These are phyloP conservation scores for Chaetomium sp. DNA, from an alignment of 2,329 filamentous ascomycete species.

Conservation along the genomic window DNA sequence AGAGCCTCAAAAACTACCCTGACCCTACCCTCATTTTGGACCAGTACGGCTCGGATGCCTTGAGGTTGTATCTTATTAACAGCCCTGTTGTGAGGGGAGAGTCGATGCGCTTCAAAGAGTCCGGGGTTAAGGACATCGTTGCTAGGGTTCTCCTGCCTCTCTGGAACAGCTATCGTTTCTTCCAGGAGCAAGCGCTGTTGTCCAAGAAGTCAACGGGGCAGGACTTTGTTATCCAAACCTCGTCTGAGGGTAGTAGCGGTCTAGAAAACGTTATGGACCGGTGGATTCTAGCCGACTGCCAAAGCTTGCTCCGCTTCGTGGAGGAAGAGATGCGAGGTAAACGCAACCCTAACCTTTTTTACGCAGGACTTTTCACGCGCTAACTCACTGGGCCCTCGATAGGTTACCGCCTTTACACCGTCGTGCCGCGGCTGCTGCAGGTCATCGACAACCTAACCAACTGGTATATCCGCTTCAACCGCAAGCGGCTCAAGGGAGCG, in stretches of 20 bases:
- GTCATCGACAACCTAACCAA: constrained; percentile 96
- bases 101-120: constrained; percentile 86
- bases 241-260: neutral
- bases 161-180: constrained; percentile 98
- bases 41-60: constrained; percentile 86
- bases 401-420: constrained; percentile 81
- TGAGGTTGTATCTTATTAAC: constrained; percentile 92
- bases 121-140: constrained; percentile 91
- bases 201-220: constrained; percentile 66
- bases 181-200: constrained; percentile 81
- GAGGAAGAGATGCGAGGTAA: constrained; percentile 83
- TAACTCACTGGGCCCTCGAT: no score
- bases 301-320: constrained; percentile 87
- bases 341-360: no score
- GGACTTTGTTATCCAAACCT: constrained; percentile 56
- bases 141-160: constrained; percentile 86
- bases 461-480: constrained; percentile 97
- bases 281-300: constrained; percentile 91
- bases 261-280: constrained; percentile 82
- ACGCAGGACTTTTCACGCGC: no score
- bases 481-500: constrained; percentile 86
- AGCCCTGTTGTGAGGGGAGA: constrained; percentile 92
- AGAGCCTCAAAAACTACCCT: constrained; percentile 93
- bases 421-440: constrained; percentile 80
- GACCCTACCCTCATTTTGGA: constrained; percentile 81